A percentile compares a stretch with the other conserved stretches of the same genome.
phyloP scores from a whole-genome alignment of 148 eudicot genomes.

The Cornus controversa region DNA sequence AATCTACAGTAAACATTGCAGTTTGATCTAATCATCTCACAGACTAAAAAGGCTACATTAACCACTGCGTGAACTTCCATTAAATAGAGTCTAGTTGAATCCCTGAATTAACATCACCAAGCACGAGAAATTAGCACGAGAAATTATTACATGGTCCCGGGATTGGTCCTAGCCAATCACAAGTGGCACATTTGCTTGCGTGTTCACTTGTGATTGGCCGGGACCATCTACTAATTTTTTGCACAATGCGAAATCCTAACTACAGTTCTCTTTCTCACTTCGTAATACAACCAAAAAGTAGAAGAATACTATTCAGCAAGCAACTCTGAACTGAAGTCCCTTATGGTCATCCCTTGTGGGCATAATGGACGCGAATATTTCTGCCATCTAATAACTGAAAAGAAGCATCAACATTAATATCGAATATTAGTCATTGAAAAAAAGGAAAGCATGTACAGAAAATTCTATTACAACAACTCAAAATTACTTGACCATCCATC shows the following conservation, averaged over 20 bases:
- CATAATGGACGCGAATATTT: conserved; percentile 54
- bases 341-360: conserved; percentile 33
- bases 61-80: no score
- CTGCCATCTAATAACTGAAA: conserved; percentile 56
- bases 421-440: neutral
- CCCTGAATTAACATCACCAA: no score
- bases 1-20: neutral
- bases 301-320: neutral
- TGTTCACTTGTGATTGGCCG: no score
- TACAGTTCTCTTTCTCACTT: neutral
- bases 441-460: neutral
- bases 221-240: no score
- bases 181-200: no score
- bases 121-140: no score
- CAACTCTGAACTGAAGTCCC: neutral
- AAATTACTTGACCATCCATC: conserved; percentile 62
- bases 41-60: no score
- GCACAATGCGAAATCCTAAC: neutral
- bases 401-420: neutral
- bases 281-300: neutral
- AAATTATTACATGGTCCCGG: no score
- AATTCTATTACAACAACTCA: neutral
- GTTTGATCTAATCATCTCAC: neutral
- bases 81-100: no score
- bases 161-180: no score